phyloP scores from a whole-genome alignment of 169 alveolate species.

The Eimeria tenella region DNA sequence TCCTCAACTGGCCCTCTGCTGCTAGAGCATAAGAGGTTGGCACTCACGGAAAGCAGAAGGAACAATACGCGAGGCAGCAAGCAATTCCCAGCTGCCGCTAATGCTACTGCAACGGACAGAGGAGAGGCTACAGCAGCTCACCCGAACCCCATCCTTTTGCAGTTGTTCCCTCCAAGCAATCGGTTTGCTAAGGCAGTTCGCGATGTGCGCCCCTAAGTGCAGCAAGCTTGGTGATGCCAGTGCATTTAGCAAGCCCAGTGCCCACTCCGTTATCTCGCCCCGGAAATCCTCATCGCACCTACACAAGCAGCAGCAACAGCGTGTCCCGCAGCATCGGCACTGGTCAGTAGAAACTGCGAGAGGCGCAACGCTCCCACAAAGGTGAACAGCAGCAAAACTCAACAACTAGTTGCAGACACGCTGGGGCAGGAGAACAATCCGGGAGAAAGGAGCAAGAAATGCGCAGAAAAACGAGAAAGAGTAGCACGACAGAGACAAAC shows the following conservation, averaged over 20 bases:
- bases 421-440: background rate
- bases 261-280: conserved; percentile 70
- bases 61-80: background rate
- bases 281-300: conserved; percentile 58
- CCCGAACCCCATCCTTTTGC: conserved; percentile 64
- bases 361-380: background rate
- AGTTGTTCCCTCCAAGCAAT: conserved; percentile 70
- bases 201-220: conserved; percentile 65
- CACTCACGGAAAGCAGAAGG: background rate
- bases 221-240: conserved; percentile 62
- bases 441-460: background rate
- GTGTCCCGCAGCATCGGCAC: conserved; percentile 1
- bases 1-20: no score
- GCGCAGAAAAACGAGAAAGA: background rate
- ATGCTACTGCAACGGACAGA: background rate
- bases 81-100: background rate
- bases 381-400: conserved; percentile 7
- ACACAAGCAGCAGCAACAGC: conserved; percentile 13
- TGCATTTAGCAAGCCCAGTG: conserved; percentile 39
- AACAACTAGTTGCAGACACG: no score
- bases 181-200: conserved; percentile 65
- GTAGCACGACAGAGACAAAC: background rate
- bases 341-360: background rate
- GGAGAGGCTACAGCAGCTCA: background rate
- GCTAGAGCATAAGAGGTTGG: no score